Conservation (phyloP, 2,329 filamentous ascomycete genomes). For the Penicillium nordicum region DNA sequence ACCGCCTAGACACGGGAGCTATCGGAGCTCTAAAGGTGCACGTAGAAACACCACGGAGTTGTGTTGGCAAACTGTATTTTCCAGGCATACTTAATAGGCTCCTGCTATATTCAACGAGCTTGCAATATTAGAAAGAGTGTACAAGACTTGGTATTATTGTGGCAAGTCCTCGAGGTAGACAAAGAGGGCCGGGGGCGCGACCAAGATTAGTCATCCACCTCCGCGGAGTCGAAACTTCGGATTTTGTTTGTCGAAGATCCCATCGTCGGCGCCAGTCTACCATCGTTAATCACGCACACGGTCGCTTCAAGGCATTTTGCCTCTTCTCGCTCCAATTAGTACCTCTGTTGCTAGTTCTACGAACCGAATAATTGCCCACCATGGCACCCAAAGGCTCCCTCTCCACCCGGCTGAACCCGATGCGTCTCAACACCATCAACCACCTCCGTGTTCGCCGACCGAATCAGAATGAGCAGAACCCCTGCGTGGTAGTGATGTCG, state of each 20-base stretch:
- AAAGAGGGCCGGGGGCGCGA: not conserved
- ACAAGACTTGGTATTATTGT: not conserved
- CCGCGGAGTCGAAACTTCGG: slow-evolving; percentile 30
- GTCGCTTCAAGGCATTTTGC: slow-evolving; percentile 6
- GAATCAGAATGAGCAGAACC: slow-evolving; percentile 59
- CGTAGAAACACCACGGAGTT: slow-evolving; percentile 13
- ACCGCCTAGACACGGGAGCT: slow-evolving; percentile 15
- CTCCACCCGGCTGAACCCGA: slow-evolving; percentile 44
- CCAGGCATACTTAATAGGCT: slow-evolving; percentile 20
- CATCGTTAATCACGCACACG: slow-evolving; percentile 11
- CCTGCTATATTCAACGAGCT: too few species aligned
- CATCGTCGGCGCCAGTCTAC: slow-evolving; percentile 12
- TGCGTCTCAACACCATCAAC: slow-evolving; percentile 47
- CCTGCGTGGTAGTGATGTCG: slow-evolving; percentile 64
- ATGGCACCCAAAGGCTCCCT: slow-evolving; percentile 45
- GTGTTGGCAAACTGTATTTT: slow-evolving; percentile 15
- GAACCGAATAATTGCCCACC: slow-evolving; percentile 10
- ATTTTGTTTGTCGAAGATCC: slow-evolving; percentile 16
- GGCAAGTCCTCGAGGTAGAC: slow-evolving; percentile 2
- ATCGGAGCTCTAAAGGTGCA: slow-evolving; percentile 12
- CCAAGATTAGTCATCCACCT: slow-evolving; percentile 32
- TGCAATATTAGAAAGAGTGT: not conserved
- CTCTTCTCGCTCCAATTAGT: not conserved
- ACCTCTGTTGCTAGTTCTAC: not conserved
- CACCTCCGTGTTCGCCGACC: slow-evolving; percentile 63